These are phyloP conservation scores for Pythium insidiosum DNA, from an alignment of 352 stramenopile species.

Conservation along the genomic window DNA sequence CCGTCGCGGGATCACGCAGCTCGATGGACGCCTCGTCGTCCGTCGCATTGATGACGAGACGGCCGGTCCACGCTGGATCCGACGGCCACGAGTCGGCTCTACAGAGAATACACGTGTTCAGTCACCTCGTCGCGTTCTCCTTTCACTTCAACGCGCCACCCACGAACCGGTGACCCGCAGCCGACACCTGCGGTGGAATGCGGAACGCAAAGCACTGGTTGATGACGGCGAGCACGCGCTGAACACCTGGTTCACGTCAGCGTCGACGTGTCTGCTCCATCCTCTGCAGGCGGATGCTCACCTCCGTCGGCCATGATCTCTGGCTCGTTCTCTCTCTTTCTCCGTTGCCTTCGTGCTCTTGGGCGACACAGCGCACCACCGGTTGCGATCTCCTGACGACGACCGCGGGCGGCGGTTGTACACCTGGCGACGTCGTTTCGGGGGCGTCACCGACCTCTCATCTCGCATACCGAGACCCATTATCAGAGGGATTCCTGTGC, in stretches of 20 bases:
- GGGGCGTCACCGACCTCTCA: too few species aligned
- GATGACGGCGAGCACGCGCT: slow-evolving; percentile 53
- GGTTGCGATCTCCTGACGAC: too few species aligned
- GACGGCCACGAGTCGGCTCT: slow-evolving; percentile 61
- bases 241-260: slow-evolving; percentile 20
- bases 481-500: too few species aligned
- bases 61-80: slow-evolving; percentile 50
- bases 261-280: background rate
- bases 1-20: slow-evolving; percentile 46
- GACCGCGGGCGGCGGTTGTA: too few species aligned
- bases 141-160: background rate
- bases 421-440: too few species aligned
- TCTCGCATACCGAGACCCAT: too few species aligned
- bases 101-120: too few species aligned
- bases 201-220: slow-evolving; percentile 69
- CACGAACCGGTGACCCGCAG: slow-evolving; percentile 40
- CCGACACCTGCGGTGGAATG: slow-evolving; percentile 53
- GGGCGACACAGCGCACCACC: too few species aligned
- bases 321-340: background rate
- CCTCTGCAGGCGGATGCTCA: background rate
- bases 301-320: slow-evolving; percentile 6
- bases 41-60: slow-evolving; percentile 47
- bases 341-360: too few species aligned
- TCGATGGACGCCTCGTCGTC: slow-evolving; percentile 56
- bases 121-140: too few species aligned